Percentiles rank a stretch among this genome's conserved stretches.
These are phyloP conservation scores for Boletus sensibilis DNA, from an alignment of 768 basidiomycete genomes.

Conservation along the genomic window DNA sequence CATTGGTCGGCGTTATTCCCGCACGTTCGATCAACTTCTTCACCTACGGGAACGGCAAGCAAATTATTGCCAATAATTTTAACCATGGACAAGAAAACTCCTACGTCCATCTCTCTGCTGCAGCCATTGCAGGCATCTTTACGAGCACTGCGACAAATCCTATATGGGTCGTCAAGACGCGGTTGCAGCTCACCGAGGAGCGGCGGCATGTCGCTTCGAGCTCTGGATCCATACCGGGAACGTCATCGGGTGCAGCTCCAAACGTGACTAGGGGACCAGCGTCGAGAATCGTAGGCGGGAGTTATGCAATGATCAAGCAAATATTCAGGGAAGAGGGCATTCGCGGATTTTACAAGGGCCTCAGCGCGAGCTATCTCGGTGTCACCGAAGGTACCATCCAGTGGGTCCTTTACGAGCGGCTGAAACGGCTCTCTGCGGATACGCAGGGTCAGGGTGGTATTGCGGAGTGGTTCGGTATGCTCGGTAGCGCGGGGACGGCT, in stretches of 20 bases:
- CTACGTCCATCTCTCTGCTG: conserved; percentile 81
- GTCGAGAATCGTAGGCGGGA: conserved; percentile 46
- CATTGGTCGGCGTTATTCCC: conserved; percentile 91
- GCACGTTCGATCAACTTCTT: conserved; percentile 98
- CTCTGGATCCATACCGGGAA: background rate
- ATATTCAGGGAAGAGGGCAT: conserved; percentile 83
- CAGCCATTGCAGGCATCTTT: conserved; percentile 79
- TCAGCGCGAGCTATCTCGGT: conserved; percentile 93
- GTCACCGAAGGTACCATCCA: conserved; percentile 96
- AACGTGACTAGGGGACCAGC: conserved; percentile 10
- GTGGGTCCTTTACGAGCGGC: conserved; percentile 93
- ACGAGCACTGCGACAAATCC: conserved; percentile 95
- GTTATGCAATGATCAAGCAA: conserved; percentile 60
- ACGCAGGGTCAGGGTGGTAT: conserved; percentile 56
- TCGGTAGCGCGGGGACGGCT: conserved; percentile 88
- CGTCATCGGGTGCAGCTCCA: background rate
- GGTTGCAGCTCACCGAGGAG: conserved; percentile 69
- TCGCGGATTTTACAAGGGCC: conserved; percentile 89
- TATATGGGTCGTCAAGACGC: conserved; percentile 99
- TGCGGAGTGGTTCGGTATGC: conserved; percentile 74
- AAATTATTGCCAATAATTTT: conserved; percentile 79
- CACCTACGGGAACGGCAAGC: conserved; percentile 96
- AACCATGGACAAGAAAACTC: conserved; percentile 77
- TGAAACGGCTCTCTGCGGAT: conserved; percentile 66
- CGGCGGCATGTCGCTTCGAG: conserved; percentile 15